Base-by-base conservation (phyloP, 2,329 filamentous ascomycete genomes). In the Fusarium equiseti region DNA sequence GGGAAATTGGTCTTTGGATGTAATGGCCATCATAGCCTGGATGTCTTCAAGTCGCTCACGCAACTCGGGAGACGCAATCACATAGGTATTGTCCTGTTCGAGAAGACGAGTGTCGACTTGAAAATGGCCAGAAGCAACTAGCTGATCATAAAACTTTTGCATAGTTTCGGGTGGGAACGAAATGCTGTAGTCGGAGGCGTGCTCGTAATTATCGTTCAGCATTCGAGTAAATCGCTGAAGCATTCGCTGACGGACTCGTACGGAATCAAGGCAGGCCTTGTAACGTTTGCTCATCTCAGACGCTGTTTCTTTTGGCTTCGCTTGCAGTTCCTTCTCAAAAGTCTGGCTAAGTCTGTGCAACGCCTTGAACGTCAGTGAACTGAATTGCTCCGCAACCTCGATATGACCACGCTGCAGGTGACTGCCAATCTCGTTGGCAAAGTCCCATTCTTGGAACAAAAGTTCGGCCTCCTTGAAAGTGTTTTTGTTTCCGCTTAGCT, bases 391-490 rank as follows among this genome's bases (percentile, higher is more conserved):
- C 3, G 96, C 96, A 44, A 98, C 96, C 82, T 98, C 95, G 43
- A 98, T 92, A 79, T 98, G 94, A 68, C 96, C 97, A 31, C 93
- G 92, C 73, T 97, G 91, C n/a, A 99, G 87, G 78, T 96, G 92
- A 51, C 93, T 89, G 27, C 95, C 96, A 60, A 99, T 93, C 75
- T 95, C 91, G 76, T 98, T 98, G 56, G 93, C 97, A 77, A 98
- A 98, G 61, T 94, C 94, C 96, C 96, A 99, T 81, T 99, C 96
- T 76, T 97, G 94, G 78, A 98, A 97, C 50, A 99, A 83, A 70
- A 99, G 92, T 84, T 99, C 96, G 9, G 96, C 96, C 80, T 99
- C 96, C 78, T 98, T 98, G 87, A 99, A 99, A 0, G 95, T 98
- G 82, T 98, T 99, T 80, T 98, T 98, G 84, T 98, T 98, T 59